Evolutionary conservation across 2,329 filamentous ascomycete genomes (phyloP), one percentile per base, ranked within the genome.

Genomic region (Helminthosporium solani): DNA sequence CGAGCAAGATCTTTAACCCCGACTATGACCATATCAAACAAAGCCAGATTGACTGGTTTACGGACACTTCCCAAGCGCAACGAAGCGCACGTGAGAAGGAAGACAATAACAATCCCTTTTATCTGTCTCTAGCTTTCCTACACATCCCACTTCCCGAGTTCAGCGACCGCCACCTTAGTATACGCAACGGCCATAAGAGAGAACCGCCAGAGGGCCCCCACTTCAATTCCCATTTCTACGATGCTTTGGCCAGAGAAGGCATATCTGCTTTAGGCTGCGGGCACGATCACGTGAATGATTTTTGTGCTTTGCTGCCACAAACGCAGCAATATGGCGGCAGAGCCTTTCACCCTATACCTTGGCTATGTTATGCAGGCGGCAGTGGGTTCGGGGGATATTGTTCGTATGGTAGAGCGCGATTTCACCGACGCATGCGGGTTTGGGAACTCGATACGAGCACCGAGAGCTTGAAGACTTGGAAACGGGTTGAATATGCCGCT

Each of bases 251-350:
- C 5, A 85, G 92, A 55, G 83, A 92, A 70, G 87, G 87, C 21
- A 79, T 96, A 20, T 77, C 89, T 48, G 85, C 91, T 75, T 87
- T 95, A 56, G 90, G 87, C 64, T 92, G 88, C 64, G 91, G 91
- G 68, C 91, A 96, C 67, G 92, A 97, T 66, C 92, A 97, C 66
- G 90, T 87, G 57, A 97, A 97, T 66, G 91, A 96, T 64, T 96
- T 95, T 70, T 96, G 91, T 70, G 85, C 88, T 57, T 47, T 61
- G 43, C 53, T 64, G 44, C 63, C 55, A 56, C 60, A 54, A 56
- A 42, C 42, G 49, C 47, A 50, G 46, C 44, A 42, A n/a, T 18
- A 53, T 47, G 47, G 44, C 46, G 18, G 42, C 38, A 48, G 42
- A 44, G 35, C 33, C 35, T 40, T 46, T 52, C 54, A 58, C 36